Percentiles rank a stretch among this genome's conserved stretches.
phyloP scores from a whole-genome alignment of 495 filamentous ascomycete genomes.

The Hypoxylon cercidicola region DNA sequence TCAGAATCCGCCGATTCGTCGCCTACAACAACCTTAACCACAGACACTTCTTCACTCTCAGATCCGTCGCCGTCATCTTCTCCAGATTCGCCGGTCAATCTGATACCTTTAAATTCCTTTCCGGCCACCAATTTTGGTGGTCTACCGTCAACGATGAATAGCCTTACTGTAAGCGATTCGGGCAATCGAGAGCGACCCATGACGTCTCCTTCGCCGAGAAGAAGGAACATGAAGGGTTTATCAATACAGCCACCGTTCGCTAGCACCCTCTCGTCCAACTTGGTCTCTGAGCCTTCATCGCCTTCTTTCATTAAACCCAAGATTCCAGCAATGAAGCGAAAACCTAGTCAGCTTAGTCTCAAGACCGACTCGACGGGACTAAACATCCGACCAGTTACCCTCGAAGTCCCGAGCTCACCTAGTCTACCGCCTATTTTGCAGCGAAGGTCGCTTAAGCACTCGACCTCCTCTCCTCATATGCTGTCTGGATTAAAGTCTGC shows the following conservation, averaged over 20 bases:
- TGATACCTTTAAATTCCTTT: conserved; percentile 67
- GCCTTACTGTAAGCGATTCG: conserved; percentile 52
- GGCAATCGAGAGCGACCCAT: conserved; percentile 59
- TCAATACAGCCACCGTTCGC: conserved; percentile 82
- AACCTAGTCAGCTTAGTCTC: conserved; percentile 79
- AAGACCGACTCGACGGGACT: conserved; percentile 66
- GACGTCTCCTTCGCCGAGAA: conserved; percentile 77
- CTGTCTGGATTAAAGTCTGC: conserved; percentile 61
- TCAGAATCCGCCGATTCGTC: conserved; percentile 93
- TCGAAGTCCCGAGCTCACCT: conserved; percentile 58
- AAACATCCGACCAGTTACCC: conserved; percentile 48
- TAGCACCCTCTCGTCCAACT: conserved; percentile 51
- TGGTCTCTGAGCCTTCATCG: conserved; percentile 79
- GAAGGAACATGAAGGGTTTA: conserved; percentile 93
- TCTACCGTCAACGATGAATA: conserved; percentile 55
- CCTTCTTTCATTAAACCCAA: conserved; percentile 81
- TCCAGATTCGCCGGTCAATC: conserved; percentile 81
- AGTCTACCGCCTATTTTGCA: conserved; percentile 61
- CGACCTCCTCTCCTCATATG: conserved; percentile 66
- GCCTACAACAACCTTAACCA: conserved; percentile 91
- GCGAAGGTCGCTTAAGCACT: conserved; percentile 65
- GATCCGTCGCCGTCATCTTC: conserved; percentile 92
- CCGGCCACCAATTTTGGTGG: conserved; percentile 57
- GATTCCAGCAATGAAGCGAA: conserved; percentile 73
- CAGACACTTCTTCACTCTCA: conserved; percentile 87